Evolutionary conservation across 371 early-diverging fungal species (phyloP).

Genomic region (Encephalitozoon intestinalis): DNA sequence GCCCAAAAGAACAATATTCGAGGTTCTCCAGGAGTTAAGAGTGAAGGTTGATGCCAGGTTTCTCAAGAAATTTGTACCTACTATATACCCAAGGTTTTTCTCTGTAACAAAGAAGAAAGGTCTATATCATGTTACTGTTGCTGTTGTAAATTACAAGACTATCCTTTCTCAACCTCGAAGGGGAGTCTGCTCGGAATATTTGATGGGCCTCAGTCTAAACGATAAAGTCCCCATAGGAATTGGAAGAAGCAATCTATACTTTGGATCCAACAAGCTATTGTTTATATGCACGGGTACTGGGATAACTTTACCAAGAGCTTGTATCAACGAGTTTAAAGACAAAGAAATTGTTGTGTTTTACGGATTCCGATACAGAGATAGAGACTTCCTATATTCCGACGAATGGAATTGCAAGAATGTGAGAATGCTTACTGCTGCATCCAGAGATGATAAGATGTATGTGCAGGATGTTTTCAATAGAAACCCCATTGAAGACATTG

Average conservation of each 20-base stretch:
- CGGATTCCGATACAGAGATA: constrained; percentile 49
- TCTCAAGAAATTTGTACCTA: constrained; percentile 11
- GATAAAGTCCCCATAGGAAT: constrained; percentile 28
- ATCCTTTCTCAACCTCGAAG: neutral
- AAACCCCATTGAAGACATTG: constrained; percentile 26
- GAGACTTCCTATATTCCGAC: constrained; percentile 44
- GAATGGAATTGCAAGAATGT: constrained; percentile 8
- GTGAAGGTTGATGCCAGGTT: constrained; percentile 18
- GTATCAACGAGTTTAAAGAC: constrained; percentile 31
- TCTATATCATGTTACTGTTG: constrained; percentile 40
- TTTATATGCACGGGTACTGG: constrained; percentile 59
- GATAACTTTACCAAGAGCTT: constrained; percentile 47
- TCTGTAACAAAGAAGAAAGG: constrained; percentile 46
- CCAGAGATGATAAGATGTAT: constrained; percentile 38
- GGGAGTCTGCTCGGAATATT: constrained; percentile 58
- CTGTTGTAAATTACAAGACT: constrained; percentile 36
- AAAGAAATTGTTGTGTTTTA: constrained; percentile 47
- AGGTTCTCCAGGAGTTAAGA: constrained; percentile 37
- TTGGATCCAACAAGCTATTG: constrained; percentile 45
- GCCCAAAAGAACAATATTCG: constrained; percentile 44
- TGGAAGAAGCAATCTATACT: constrained; percentile 23
- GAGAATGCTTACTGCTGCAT: neutral
- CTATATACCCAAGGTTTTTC: constrained; percentile 53
- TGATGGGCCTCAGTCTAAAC: constrained; percentile 13
- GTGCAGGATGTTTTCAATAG: constrained; percentile 41